A percentile compares a stretch with the other conserved stretches of the same genome.
phyloP scores from a whole-genome alignment of 1,139 yeast species.

The Pichia inconspicua region DNA sequence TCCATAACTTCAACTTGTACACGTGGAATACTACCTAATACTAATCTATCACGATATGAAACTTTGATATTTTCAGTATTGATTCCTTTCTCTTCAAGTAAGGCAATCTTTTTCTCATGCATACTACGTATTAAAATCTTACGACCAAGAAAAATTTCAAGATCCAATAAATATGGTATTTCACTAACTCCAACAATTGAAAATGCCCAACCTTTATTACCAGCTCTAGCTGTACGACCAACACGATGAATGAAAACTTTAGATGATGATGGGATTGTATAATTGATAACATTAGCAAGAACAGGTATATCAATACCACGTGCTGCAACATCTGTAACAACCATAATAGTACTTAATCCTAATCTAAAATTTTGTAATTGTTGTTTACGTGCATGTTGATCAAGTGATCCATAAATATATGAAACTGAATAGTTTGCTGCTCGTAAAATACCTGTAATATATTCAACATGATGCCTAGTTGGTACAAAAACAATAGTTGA shows the following conservation, averaged over 20 bases:
- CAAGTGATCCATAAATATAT: slow-evolving; percentile 88
- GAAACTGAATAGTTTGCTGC: slow-evolving; percentile 76
- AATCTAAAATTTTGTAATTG: slow-evolving; percentile 79
- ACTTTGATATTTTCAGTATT: slow-evolving; percentile 36
- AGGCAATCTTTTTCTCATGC: slow-evolving; percentile 53
- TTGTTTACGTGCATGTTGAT: slow-evolving; percentile 88
- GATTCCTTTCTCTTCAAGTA: slow-evolving; percentile 40
- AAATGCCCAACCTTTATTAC: slow-evolving; percentile 96
- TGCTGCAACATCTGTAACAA: slow-evolving; percentile 98
- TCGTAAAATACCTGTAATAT: slow-evolving; percentile 59
- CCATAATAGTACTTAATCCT: slow-evolving; percentile 75
- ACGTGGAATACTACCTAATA: slow-evolving; percentile 79
- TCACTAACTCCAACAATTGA: slow-evolving; percentile 81
- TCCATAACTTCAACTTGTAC: slow-evolving; percentile 57
- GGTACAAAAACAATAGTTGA: slow-evolving; percentile 95
- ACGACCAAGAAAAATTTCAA: slow-evolving; percentile 84
- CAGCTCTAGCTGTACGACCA: slow-evolving; percentile 99
- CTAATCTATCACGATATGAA: slow-evolving; percentile 68
- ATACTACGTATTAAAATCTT: slow-evolving; percentile 64
- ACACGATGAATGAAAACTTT: slow-evolving; percentile 94
- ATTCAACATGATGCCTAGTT: slow-evolving; percentile 96
- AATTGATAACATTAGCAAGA: slow-evolving; percentile 87
- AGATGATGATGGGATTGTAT: slow-evolving; percentile 83
- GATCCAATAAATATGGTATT: slow-evolving; percentile 80
- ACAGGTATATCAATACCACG: slow-evolving; percentile 99